phyloP scores from a whole-genome alignment of 768 basidiomycete genomes.

The Boletus insuetus region DNA sequence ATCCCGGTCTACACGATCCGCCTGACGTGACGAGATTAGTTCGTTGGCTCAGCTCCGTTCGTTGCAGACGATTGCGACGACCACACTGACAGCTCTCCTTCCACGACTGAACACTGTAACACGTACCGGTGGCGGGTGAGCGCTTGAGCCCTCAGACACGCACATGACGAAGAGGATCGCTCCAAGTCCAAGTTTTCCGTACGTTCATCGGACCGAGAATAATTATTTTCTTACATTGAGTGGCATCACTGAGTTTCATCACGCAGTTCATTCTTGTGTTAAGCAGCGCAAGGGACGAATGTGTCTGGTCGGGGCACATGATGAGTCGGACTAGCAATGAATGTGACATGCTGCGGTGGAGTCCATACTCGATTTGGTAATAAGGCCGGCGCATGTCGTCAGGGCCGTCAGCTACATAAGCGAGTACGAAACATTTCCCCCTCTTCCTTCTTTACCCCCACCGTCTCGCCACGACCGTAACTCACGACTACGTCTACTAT shows the following conservation, averaged over 20 bases:
- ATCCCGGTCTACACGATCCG: background rate
- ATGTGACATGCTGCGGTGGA: background rate
- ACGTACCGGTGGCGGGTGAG: too few species aligned
- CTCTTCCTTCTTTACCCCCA: slow-evolving; percentile 19
- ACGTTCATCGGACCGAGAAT: too few species aligned
- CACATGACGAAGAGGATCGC: too few species aligned
- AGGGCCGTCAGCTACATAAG: slow-evolving; percentile 28
- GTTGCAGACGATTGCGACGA: too few species aligned
- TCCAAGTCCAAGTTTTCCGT: too few species aligned
- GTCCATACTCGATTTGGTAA: slow-evolving; percentile 7
- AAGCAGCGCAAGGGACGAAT: too few species aligned
- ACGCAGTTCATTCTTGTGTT: too few species aligned
- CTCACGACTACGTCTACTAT: slow-evolving; percentile 33
- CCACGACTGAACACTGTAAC: too few species aligned
- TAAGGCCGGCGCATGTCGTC: slow-evolving; percentile 18
- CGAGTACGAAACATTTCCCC: slow-evolving; percentile 5
- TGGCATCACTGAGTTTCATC: too few species aligned
- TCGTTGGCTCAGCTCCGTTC: background rate
- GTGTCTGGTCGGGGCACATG: background rate
- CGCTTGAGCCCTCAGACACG: too few species aligned
- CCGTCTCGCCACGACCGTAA: background rate
- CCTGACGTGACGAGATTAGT: background rate
- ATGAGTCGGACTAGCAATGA: background rate
- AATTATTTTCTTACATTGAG: too few species aligned
- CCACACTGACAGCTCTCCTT: too few species aligned